Conservation (phyloP, 768 basidiomycete species). For the Trametes gibbosa region DNA sequence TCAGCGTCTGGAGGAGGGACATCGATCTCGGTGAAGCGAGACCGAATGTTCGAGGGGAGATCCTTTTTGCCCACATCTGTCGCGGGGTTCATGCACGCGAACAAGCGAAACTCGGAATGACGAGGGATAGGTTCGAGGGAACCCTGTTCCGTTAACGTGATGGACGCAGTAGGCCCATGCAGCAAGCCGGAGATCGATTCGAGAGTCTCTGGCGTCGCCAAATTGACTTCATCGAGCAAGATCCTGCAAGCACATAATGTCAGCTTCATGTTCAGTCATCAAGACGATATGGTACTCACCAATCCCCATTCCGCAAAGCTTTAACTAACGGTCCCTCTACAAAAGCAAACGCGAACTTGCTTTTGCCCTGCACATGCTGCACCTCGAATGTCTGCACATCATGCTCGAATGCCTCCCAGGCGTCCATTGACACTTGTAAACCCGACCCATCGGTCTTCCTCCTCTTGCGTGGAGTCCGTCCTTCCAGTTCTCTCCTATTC, state of each 20-base stretch:
- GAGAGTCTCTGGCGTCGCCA: conserved; percentile 90
- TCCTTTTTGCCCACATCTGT: conserved; percentile 99
- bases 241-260: conserved; percentile 53
- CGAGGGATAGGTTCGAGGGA: conserved; percentile 86
- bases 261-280: neutral
- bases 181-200: conserved; percentile 90
- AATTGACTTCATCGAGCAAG: conserved; percentile 92
- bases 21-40: conserved; percentile 93
- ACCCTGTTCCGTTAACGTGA: conserved; percentile 92
- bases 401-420: conserved; percentile 67
- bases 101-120: conserved; percentile 93
- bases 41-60: conserved; percentile 84
- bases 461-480: conserved; percentile 61
- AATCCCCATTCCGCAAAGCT: conserved; percentile 84
- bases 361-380: conserved; percentile 83
- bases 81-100: conserved; percentile 99
- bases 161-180: conserved; percentile 80
- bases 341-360: conserved; percentile 91
- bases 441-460: conserved; percentile 54
- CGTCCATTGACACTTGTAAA: conserved; percentile 43
- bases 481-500: conserved; percentile 33
- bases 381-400: conserved; percentile 81
- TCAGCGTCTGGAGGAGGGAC: conserved; percentile 94
- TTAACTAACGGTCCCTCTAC: conserved; percentile 95
- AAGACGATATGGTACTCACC: conserved; percentile 50